Evolutionary conservation across 2,329 filamentous ascomycete genomes (phyloP).

Genomic region (Arthrocladium fulminans): DNA sequence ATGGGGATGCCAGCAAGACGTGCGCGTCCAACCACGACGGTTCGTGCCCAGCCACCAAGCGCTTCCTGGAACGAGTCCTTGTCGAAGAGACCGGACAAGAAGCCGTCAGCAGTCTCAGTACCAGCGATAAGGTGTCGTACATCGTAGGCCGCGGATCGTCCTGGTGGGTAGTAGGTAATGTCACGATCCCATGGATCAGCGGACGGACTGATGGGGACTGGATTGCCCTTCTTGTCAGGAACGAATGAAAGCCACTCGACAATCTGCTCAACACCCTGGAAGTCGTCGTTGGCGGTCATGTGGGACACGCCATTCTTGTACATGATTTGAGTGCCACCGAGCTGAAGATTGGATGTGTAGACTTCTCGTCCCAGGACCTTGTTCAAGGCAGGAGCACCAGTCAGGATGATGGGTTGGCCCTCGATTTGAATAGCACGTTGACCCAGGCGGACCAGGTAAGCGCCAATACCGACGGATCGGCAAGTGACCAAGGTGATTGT

Average conservation of each 20-base stretch:
- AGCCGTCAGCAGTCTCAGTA: slow-evolving; percentile 75
- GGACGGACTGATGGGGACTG: slow-evolving; percentile 82
- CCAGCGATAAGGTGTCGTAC: slow-evolving; percentile 89
- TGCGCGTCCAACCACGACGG: slow-evolving; percentile 92
- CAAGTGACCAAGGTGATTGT: slow-evolving; percentile 96
- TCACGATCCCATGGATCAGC: slow-evolving; percentile 89
- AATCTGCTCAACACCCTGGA: slow-evolving; percentile 94
- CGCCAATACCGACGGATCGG: slow-evolving; percentile 97
- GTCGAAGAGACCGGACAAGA: slow-evolving; percentile 88
- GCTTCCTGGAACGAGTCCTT: slow-evolving; percentile 94
- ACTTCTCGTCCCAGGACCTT: slow-evolving; percentile 96
- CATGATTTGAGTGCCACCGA: slow-evolving; percentile 99
- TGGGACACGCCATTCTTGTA: slow-evolving; percentile 99
- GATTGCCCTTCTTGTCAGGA: slow-evolving; percentile 86
- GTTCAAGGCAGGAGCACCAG: slow-evolving; percentile 93
- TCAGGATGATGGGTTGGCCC: slow-evolving; percentile 96
- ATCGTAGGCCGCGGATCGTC: slow-evolving; percentile 73
- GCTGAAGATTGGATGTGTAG: slow-evolving; percentile 97
- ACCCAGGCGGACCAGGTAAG: slow-evolving; percentile 94
- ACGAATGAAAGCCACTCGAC: slow-evolving; percentile 97
- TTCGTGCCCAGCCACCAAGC: slow-evolving; percentile 92
- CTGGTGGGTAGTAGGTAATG: slow-evolving; percentile 66
- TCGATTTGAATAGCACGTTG: slow-evolving; percentile 98
- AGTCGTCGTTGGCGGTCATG: slow-evolving; percentile 96
- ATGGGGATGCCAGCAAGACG: slow-evolving; percentile 94